These are phyloP conservation scores for Aspergillus floridensis DNA, from an alignment of 2,329 filamentous ascomycete genomes.

Conservation along the genomic window DNA sequence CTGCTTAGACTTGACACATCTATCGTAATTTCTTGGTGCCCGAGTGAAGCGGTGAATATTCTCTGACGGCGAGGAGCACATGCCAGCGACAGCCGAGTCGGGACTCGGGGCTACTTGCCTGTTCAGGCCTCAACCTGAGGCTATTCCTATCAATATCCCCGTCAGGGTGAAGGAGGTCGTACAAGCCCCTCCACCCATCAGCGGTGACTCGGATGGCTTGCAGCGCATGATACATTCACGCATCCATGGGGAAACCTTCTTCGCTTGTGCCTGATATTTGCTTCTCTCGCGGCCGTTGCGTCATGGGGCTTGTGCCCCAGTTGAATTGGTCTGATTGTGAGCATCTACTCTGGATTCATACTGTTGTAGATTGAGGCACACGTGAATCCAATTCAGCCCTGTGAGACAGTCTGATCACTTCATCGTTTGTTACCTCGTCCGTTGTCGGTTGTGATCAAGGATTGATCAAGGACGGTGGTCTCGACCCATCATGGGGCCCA, in stretches of 20 bases:
- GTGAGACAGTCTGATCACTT: neutral
- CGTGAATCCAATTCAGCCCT: neutral
- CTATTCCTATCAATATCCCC: neutral
- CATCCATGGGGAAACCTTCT: neutral
- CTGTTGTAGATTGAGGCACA: neutral
- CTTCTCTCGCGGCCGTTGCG: neutral
- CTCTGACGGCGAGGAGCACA: neutral
- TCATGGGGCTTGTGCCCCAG: neutral
- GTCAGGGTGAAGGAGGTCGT: neutral
- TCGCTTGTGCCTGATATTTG: neutral
- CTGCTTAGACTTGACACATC: neutral
- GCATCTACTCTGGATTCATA: neutral
- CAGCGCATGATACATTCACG: neutral
- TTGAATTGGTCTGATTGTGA: neutral
- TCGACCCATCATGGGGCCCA: neutral
- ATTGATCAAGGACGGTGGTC: neutral
- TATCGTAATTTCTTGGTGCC: neutral
- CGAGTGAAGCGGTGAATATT: neutral
- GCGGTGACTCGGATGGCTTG: neutral
- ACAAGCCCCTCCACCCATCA: constrained; percentile 2
- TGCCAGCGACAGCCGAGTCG: neutral
- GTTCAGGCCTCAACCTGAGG: neutral
- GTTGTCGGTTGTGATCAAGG: neutral
- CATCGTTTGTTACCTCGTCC: neutral
- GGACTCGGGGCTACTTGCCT: neutral